Base-by-base conservation (phyloP, 129 eudicot genomes). In the Heracleum sosnowskyi region DNA sequence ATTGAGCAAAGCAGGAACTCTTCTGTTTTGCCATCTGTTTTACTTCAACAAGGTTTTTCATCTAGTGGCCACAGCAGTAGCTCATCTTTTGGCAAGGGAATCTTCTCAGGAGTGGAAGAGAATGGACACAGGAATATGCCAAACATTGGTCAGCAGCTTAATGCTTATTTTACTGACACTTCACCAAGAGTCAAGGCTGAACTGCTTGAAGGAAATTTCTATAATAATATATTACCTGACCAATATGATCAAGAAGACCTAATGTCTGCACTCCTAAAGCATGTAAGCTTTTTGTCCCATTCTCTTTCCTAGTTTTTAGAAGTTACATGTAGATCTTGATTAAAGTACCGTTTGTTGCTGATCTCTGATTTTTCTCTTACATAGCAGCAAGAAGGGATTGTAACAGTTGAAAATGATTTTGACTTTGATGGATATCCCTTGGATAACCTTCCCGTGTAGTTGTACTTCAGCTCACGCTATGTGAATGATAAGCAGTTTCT, bases 171-270 rank as follows among this genome's bases (percentile, higher is more conserved):
- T 0, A 84, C 80, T 4, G 87, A 80, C 35, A 76, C 84, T 81
- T 20, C 85, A 74, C 76, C 75, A 69, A 86, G 90, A 83, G 81
- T 88, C 69, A 95, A 95, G 82, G n/a, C 96, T 22, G 96, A 95
- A 89, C 82, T 76, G 15, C 75, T 81, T 4, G 96, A 89, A 45
- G 82, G 77, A 63, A 84, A 86, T 86, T 82, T 76, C 72, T 86
- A 85, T 41, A 86, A 69, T 79, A 76, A 75, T 16, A 57, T 84
- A 49, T 87, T 84, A 39, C 60, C 85, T 0, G 87, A 87, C 57
- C 90, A 87, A 22, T 95, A 81, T 69, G 96, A 89, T 79, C 98
- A 89, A 81, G 99, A 95, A 29, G 97, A 95, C 79, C 88, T 91
- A 37, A 85, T 95, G 90, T 87, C 89, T 41, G 94, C 95, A 39